Evolutionary conservation across 225 moss, liverwort and hornwort genomes (phyloP).

Genomic region (Polytrichum formosum): DNA sequence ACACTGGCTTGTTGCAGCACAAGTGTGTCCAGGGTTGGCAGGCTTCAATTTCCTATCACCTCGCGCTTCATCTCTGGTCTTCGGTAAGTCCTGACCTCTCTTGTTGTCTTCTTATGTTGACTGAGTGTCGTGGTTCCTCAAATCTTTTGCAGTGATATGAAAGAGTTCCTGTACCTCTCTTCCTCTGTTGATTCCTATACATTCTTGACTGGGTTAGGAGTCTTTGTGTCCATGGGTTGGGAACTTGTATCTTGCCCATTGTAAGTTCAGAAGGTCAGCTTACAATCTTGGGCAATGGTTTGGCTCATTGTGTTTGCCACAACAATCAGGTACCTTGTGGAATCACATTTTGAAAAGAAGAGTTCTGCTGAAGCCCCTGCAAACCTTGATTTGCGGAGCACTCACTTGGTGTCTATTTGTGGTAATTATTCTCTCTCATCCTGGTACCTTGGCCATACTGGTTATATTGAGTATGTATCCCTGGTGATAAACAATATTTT

Average conservation of each 20-base stretch:
- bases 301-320: constrained; percentile 7
- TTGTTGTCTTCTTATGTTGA: no score
- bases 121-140: no score
- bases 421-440: constrained; percentile 34
- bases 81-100: constrained; percentile 39
- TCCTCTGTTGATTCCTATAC: no score
- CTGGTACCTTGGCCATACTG: not conserved
- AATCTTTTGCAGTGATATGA: no score
- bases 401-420: constrained; percentile 55
- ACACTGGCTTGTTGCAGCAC: constrained; percentile 39
- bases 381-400: constrained; percentile 41
- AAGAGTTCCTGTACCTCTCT: no score
- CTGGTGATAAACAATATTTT: not conserved
- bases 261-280: no score
- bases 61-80: constrained; percentile 71
- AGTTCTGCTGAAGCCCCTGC: constrained; percentile 26
- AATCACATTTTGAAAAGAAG: constrained; percentile 62
- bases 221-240: not conserved
- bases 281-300: no score
- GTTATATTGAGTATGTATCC: not conserved
- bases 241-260: no score
- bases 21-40: constrained; percentile 43
- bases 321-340: constrained; percentile 72
- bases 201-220: no score
- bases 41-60: constrained; percentile 64